phyloP scores from a whole-genome alignment of 176 grass and related monocot species.

The Oryza australiensis region DNA sequence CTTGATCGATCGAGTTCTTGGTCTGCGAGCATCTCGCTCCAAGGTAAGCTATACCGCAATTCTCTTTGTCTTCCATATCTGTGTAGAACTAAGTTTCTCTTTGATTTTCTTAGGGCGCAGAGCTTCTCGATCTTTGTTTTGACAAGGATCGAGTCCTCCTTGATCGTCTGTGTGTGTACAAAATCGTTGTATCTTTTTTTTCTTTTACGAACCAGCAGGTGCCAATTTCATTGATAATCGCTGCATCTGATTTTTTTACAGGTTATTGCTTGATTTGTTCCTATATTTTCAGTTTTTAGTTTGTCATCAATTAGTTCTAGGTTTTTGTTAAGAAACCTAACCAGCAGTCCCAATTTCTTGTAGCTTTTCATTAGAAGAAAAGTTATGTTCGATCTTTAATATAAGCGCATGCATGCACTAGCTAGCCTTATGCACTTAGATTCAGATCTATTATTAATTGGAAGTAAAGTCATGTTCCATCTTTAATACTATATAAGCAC shows the following conservation, averaged over 20 bases:
- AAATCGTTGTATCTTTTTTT: no score
- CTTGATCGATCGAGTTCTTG: background rate
- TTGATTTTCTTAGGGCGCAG: background rate
- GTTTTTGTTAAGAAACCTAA: background rate
- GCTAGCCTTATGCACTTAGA: no score
- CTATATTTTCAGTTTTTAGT: background rate
- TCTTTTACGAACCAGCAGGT: no score
- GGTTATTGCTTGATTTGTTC: background rate
- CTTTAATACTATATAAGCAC: background rate
- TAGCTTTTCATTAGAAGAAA: no score
- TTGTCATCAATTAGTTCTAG: background rate
- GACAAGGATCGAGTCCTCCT: background rate
- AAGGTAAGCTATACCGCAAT: background rate
- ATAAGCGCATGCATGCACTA: no score
- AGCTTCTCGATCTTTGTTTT: background rate
- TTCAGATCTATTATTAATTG: background rate
- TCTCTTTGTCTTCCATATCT: background rate
- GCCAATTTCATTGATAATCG: background rate
- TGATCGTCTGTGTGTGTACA: no score
- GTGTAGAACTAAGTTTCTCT: background rate
- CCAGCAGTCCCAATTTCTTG: background rate
- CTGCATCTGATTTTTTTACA: background rate
- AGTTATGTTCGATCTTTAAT: no score
- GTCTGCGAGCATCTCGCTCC: background rate
- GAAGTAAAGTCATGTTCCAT: background rate